These are phyloP conservation scores for Heterobasidion occidentale DNA, from an alignment of 1,284 basidiomycete species.

Conservation along the genomic window DNA sequence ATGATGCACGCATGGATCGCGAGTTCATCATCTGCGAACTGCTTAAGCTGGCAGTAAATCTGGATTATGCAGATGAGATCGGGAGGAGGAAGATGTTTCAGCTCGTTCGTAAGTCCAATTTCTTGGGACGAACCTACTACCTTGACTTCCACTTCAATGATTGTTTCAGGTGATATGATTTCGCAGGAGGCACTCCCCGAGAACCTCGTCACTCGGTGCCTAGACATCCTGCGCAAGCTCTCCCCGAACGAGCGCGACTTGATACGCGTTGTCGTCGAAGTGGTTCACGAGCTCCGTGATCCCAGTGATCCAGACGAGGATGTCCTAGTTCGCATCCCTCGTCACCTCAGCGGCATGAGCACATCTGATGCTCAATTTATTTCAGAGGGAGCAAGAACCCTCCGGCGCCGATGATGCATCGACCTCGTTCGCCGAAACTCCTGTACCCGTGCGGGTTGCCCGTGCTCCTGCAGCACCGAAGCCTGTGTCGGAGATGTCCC, in stretches of 20 bases:
- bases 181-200: conserved; percentile 77
- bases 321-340: conserved; percentile 3
- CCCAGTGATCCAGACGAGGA: conserved; percentile 39
- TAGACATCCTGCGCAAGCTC: conserved; percentile 85
- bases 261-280: conserved; percentile 90
- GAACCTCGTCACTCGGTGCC: conserved; percentile 69
- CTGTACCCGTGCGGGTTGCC: conserved; percentile 18
- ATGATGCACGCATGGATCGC: conserved; percentile 51
- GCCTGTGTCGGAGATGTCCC: conserved; percentile 39
- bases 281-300: conserved; percentile 82
- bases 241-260: conserved; percentile 85
- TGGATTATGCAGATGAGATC: conserved; percentile 94
- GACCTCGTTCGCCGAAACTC: conserved; percentile 25
- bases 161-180: conserved; percentile 70
- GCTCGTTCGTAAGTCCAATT: conserved; percentile 60
- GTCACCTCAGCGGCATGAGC: background rate
- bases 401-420: conserved; percentile 26
- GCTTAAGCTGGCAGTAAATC: conserved; percentile 71
- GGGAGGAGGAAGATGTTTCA: conserved; percentile 89
- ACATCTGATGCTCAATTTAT: background rate
- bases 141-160: background rate
- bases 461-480: conserved; percentile 31
- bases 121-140: too few relatives aligned
- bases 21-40: conserved; percentile 81
- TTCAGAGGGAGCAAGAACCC: conserved; percentile 21